Base-by-base conservation (phyloP, 73 alveolate species). In the Tetrahymena borealis region DNA sequence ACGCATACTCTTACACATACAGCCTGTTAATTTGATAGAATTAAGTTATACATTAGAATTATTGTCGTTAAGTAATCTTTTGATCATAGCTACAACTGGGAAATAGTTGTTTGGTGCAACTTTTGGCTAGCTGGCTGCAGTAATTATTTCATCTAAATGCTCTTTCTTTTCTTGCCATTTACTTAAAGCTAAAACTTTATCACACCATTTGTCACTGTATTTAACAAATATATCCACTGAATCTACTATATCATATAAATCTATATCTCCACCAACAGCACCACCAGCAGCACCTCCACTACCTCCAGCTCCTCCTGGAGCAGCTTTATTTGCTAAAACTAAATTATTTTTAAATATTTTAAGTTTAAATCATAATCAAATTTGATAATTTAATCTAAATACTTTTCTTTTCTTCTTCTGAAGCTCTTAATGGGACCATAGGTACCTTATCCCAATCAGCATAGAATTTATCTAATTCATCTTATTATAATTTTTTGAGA, bases 161-260 rank as follows among this genome's bases (percentile, higher is more conserved):
- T 95, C 99, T 40, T 94, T 91, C 93, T 97, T 97, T 78, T 96
- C 99, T 90, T 92, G 92, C 99, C 99, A 97, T 60, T 96, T 95
- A 40, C 95, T 96, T 39, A 91, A 78, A 20, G 96, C 98, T 1
- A 92, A 40, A 11, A 97, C 95, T 41, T 92, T 91, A 77, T 96
- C 98, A 37, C 95, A 90, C 99, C 99, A 97, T 38, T 92, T 96
- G 13, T 95, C 96, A 39, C 94, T 95, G 91, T 78, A 97, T 79
- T 95, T 94, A 43, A 91, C 91, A 39, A 96, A 95, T 7, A 96
- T 36, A 95, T 97, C 98, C 11, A 90, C 96, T 43, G 97, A 98
- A 60, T 97, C 99, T 15, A 93, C 97, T 60, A 97, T 78, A 39
- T 97, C 99, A 78, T 90, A 95, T 7, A 95, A 95, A 91, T 96